Evolutionary conservation across 2,329 filamentous ascomycete genomes (phyloP).

Genomic region (Hypoxylon sp.): DNA sequence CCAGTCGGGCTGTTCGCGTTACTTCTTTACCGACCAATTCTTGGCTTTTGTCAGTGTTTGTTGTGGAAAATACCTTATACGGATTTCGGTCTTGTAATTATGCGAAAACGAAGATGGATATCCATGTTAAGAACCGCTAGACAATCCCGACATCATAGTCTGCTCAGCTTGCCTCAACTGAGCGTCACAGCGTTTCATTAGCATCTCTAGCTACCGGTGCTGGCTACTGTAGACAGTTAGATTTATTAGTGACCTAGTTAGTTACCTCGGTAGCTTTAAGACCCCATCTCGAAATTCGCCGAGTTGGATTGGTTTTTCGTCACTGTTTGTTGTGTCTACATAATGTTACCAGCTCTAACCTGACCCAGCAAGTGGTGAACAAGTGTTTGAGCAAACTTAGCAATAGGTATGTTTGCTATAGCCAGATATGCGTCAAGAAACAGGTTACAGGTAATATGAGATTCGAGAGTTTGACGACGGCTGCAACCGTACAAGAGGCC

Average conservation of each 20-base stretch:
- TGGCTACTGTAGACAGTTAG: slow-evolving; percentile 28
- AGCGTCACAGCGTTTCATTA: slow-evolving; percentile 39
- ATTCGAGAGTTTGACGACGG: slow-evolving; percentile 16
- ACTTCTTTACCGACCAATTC: slow-evolving; percentile 22
- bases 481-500: slow-evolving; percentile 8
- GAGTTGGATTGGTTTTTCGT: slow-evolving; percentile 17
- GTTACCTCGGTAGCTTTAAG: too few relatives aligned
- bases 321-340: slow-evolving; percentile 32
- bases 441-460: slow-evolving; percentile 17
- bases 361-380: slow-evolving; percentile 1
- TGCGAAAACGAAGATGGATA: slow-evolving; percentile 13
- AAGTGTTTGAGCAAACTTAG: slow-evolving; percentile 28
- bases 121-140: slow-evolving; percentile 26
- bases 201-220: slow-evolving; percentile 25
- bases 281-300: slow-evolving; percentile 22
- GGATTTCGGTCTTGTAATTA: too few relatives aligned
- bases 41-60: slow-evolving; percentile 35
- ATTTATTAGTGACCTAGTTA: slow-evolving; percentile 1
- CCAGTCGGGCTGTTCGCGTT: slow-evolving; percentile 10
- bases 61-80: slow-evolving; percentile 3
- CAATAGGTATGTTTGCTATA: slow-evolving; percentile 27
- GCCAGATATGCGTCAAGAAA: slow-evolving; percentile 27
- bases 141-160: slow-evolving; percentile 33
- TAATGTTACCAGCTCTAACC: slow-evolving; percentile 15
- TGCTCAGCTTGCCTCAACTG: slow-evolving; percentile 15